Evolutionary conservation across 371 early-diverging fungal species (phyloP), one percentile per base, ranked within the genome.

Genomic region (Globomyces sp.): DNA sequence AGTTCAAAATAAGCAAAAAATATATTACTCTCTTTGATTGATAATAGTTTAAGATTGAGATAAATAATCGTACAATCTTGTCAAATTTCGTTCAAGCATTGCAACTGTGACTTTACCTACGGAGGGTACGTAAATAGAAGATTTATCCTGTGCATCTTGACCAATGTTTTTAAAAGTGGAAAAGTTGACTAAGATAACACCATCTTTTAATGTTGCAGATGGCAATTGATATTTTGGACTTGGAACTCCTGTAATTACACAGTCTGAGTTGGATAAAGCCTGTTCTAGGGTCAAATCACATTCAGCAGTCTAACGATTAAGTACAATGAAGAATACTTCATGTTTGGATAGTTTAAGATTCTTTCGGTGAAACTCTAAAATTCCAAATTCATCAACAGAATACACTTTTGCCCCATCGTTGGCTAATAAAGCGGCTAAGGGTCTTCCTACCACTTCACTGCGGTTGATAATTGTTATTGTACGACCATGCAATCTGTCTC

Each of bases 101-200:
- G 94, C 90, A 3, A 96, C 94, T 1, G 98, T 98, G 60, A 96
- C 95, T 75, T 98, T 96, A 57, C 98, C 98, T n/a, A 98, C 91
- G 3, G 92, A 88, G 0, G 95, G 94, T 57, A 98, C 94, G 71
- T 89, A 98, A 71, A 98, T 91, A 41, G 92, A 88, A 34, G 97
- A 94, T 58, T 87, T 87, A 8, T 89, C 82, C 75, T 89, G 90
- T 71, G 96, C 86, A 58, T 87, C 89, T 51, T 90, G 90, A 63
- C 91, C 88, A 78, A 96, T 95, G 80, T 98, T 98, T 70, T 91
- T 90, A 69, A 78, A 86, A 11, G 92, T 89, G 13, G 94, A 92
- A 73, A 98, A 96, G 83, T 98, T 97, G 76, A 98, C 90, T 36
- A 95, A 95, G 58, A 96, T 82, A 4, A 94, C 95, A 52, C 98